Percentiles rank a stretch among this genome's conserved stretches.
Evolutionary conservation across 257 asterid genomes (phyloP).

Genomic region (Lycium ferocissimum): DNA sequence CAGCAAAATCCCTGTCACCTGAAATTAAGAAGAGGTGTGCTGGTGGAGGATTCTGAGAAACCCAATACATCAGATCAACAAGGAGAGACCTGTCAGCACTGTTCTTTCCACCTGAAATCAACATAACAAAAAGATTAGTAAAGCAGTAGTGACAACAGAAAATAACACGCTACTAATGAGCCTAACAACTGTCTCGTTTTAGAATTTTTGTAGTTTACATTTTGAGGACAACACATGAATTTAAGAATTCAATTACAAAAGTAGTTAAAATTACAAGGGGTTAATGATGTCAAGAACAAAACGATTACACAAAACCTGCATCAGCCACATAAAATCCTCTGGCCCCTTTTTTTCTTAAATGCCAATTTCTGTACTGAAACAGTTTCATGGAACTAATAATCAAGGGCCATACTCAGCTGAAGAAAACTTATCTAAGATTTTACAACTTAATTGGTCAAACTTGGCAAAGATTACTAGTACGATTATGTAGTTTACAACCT

Average conservation of each 20-base stretch:
- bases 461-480: background rate
- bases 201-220: background rate
- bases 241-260: constrained; percentile 5
- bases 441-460: background rate
- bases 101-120: constrained; percentile 79
- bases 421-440: constrained; percentile 15
- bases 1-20: constrained; percentile 88
- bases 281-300: background rate
- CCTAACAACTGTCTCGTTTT: background rate
- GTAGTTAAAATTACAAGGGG: background rate
- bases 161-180: background rate
- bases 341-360: constrained; percentile 4
- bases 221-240: background rate
- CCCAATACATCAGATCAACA: constrained; percentile 92
- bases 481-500: background rate
- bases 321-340: constrained; percentile 16
- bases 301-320: background rate
- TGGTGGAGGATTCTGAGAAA: constrained; percentile 96
- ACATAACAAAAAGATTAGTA: background rate
- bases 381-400: background rate
- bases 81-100: constrained; percentile 95
- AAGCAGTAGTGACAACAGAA: background rate
- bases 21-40: constrained; percentile 89
- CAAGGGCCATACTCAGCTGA: background rate
- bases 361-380: background rate